A percentile compares a stretch with the other conserved stretches of the same genome.
Conservation (phyloP, 139 green algal species). For the Volvox reticuliferus region DNA sequence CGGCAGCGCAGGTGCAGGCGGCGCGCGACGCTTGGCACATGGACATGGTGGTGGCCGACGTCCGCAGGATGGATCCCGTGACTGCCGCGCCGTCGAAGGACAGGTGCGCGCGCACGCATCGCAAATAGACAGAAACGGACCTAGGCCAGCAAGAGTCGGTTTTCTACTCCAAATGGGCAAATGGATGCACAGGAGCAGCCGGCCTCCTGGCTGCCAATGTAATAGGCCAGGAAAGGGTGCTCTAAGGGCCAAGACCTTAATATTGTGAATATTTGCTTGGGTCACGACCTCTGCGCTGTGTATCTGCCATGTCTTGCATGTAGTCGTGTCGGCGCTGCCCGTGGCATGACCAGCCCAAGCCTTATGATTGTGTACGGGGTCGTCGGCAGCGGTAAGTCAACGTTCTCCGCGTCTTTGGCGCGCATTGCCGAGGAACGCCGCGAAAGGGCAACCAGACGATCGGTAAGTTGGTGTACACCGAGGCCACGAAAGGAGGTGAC, state of each 20-base stretch:
- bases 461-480: background rate
- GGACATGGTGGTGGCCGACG: background rate
- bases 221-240: too few relatives aligned
- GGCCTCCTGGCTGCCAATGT: too few relatives aligned
- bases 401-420: constrained; percentile 5
- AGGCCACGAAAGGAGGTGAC: too few relatives aligned
- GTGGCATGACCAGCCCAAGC: constrained; percentile 17
- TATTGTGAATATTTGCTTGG: too few relatives aligned
- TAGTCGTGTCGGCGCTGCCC: background rate
- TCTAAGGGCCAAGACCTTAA: too few relatives aligned
- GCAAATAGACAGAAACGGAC: too few relatives aligned
- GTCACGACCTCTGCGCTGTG: too few relatives aligned
- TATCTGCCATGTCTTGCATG: too few relatives aligned
- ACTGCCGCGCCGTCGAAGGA: constrained; percentile 6
- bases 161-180: too few relatives aligned
- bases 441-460: background rate
- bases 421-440: constrained; percentile 32
- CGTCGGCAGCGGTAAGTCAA: constrained; percentile 40
- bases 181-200: too few relatives aligned
- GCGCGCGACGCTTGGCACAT: constrained; percentile 31
- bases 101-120: background rate
- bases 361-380: constrained; percentile 43
- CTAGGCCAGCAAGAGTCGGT: too few relatives aligned
- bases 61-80: constrained; percentile 24
- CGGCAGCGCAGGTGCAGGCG: constrained; percentile 13